phyloP scores from a whole-genome alignment of 192 early-diverging fungal species.

The Radiomyces spectabilis region DNA sequence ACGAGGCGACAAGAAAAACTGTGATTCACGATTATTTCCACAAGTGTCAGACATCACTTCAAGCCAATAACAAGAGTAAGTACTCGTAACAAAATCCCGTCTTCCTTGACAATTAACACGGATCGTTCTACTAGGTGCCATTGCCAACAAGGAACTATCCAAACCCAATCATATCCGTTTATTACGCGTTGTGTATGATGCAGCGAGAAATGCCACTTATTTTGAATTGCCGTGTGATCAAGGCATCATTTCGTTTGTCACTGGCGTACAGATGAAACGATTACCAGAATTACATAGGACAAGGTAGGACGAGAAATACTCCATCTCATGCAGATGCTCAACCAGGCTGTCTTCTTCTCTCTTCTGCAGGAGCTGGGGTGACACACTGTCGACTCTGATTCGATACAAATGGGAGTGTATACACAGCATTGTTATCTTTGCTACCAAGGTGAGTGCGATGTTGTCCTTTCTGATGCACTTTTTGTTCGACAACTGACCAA shows the following conservation, averaged over 20 bases:
- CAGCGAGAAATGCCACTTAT: not conserved
- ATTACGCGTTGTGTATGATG: conserved; percentile 4
- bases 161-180: conserved; percentile 5
- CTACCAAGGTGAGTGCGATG: not conserved
- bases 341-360: not conserved
- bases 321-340: not conserved
- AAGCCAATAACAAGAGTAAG: no score
- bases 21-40: no score
- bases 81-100: no score
- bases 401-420: conserved; percentile 17
- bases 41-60: no score
- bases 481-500: no score
- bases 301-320: not conserved
- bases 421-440: conserved; percentile 3
- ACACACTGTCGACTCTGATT: conserved; percentile 7
- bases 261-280: conserved; percentile 3
- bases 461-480: not conserved
- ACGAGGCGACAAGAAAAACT: no score
- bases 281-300: conserved; percentile 1
- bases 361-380: conserved; percentile 9
- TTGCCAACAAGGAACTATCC: conserved; percentile 8
- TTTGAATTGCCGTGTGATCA: conserved; percentile 5
- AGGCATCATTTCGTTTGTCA: not conserved
- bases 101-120: no score
- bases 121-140: not conserved